phyloP scores from a whole-genome alignment of 352 stramenopile genomes.

The Pythium graminicola region DNA sequence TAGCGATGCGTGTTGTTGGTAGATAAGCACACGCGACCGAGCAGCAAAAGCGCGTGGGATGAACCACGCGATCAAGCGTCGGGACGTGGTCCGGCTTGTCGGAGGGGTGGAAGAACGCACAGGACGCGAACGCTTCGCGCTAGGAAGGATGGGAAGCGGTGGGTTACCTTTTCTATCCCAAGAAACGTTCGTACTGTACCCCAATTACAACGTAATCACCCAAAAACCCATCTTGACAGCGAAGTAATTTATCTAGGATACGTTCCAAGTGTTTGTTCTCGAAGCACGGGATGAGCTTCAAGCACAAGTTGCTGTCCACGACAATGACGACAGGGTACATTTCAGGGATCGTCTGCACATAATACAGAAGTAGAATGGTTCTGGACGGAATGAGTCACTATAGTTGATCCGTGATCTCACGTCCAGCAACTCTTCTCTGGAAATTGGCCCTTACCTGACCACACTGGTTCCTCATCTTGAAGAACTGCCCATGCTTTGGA shows the following conservation, averaged over 20 bases:
- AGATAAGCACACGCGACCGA: too few species aligned
- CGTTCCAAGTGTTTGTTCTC: background rate
- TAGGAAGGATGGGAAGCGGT: background rate
- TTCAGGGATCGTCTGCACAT: too few species aligned
- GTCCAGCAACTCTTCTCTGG: too few species aligned
- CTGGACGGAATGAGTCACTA: constrained; percentile 11
- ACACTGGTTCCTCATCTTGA: background rate
- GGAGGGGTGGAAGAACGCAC: constrained; percentile 9
- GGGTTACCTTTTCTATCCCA: constrained; percentile 1
- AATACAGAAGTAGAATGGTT: background rate
- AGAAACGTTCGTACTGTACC: too few species aligned
- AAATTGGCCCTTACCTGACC: too few species aligned
- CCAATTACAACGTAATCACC: background rate
- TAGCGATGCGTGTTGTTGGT: background rate
- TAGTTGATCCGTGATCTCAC: too few species aligned
- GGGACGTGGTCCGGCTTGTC: background rate
- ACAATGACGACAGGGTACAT: constrained; percentile 5
- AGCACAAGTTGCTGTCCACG: background rate
- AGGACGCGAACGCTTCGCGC: constrained; percentile 1
- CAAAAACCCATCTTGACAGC: background rate
- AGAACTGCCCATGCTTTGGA: background rate
- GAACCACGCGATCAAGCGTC: constrained; percentile 8
- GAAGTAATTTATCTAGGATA: constrained; percentile 4
- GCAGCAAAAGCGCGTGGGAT: background rate
- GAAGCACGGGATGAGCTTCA: background rate